Evolutionary conservation across 148 eudicot species (phyloP), one percentile per base, ranked within the genome.

Genomic region (Simmondsia chinensis): DNA sequence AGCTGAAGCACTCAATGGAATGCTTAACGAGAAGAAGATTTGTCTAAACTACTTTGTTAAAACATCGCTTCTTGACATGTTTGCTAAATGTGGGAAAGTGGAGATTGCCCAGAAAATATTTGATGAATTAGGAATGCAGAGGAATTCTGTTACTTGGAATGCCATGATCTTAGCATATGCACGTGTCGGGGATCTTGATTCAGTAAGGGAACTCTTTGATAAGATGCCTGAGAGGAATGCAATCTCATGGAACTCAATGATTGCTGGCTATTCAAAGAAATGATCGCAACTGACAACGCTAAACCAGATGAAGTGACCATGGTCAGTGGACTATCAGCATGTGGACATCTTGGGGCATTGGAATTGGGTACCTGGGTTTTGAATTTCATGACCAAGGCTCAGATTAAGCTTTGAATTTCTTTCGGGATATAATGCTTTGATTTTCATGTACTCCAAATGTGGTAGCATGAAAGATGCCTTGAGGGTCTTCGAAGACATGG

Each of bases 381-480:
- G 14, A 55, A 46, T 18, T 47, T 56, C 33, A 22, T 81, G 16
- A 34, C 35, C 12, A 30, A 63, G 36, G 52, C 46, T 36, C 29
- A 48, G 20, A 52, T 66, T 11, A 65, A 52, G 15, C 62, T 77
- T 52, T 68, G 69, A 50, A 35, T 54, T n/a, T n/a, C n/a, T n/a
- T n/a, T 62, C 79, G 20, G 75, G 69, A 5, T 59, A 68, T 52
- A 81, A 81, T 51, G 50, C 89, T 31, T 55, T 77, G 50, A 71
- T 81, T 39, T 77, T 56, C 42, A 81, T 81, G 89, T 77, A 77
- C 54, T 71, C 83, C 6, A 81, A 66, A 54, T 77, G 89, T 44
- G 89, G 89, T 50, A 62, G 59, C 57, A 77, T 81, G 73, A 48
- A 56, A 43, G 71, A 68, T 14, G 84, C 89, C 12, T 7, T 28